These are phyloP conservation scores for Tulasnella sp. DNA, from an alignment of 768 basidiomycete species.

Conservation along the genomic window DNA sequence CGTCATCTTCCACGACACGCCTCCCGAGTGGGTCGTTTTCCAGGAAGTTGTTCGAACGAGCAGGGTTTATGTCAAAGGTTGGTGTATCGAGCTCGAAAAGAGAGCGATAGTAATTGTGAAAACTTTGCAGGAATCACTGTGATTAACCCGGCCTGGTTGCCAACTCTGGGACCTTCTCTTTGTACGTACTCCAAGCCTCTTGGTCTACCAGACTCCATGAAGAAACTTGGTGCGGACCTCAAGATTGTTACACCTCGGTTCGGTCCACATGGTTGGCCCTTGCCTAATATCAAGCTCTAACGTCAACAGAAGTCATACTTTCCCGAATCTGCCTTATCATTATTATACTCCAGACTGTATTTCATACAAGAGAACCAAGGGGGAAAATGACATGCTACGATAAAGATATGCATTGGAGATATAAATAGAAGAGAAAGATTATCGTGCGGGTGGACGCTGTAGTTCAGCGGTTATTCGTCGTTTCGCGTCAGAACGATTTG, in stretches of 20 bases:
- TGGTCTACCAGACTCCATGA: slow-evolving; percentile 44
- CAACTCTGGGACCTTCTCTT: slow-evolving; percentile 69
- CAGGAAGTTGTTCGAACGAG: slow-evolving; percentile 76
- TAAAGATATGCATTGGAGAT: not conserved
- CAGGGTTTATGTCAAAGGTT: slow-evolving; percentile 77
- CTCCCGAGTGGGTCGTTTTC: slow-evolving; percentile 85
- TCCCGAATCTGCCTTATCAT: not conserved
- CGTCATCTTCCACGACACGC: slow-evolving; percentile 59
- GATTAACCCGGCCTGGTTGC: slow-evolving; percentile 84
- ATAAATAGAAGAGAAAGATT: not conserved
- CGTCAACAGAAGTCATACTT: not conserved
- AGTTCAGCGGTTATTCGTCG: not conserved
- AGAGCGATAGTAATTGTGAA: not conserved
- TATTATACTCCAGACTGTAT: not conserved
- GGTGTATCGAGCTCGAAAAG: slow-evolving; percentile 28
- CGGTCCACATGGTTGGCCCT: slow-evolving; percentile 80
- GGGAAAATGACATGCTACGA: not conserved
- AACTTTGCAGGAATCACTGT: slow-evolving; percentile 62
- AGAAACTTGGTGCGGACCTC: slow-evolving; percentile 50
- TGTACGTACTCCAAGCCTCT: slow-evolving; percentile 88
- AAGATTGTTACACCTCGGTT: slow-evolving; percentile 79
- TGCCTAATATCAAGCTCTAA: slow-evolving; percentile 62
- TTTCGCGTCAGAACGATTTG: not conserved
- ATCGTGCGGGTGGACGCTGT: not conserved
- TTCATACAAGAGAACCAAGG: slow-evolving; percentile 1